A percentile compares a stretch with the other conserved stretches of the same genome.
Conservation (phyloP, 2,329 filamentous ascomycete species). For the Cyphellophora europaea region DNA sequence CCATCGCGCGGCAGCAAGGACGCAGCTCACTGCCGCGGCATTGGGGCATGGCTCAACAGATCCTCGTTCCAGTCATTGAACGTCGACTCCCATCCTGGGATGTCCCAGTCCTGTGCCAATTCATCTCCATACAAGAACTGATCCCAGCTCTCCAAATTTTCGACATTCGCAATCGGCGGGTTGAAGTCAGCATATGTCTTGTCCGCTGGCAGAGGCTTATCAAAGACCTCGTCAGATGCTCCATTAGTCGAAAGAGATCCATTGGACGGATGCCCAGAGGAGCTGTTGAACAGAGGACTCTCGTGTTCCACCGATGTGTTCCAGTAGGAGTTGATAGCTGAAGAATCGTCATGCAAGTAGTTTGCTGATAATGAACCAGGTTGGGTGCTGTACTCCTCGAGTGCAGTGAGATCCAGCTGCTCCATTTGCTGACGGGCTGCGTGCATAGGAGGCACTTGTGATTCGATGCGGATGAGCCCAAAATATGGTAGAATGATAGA, state of each 20-base stretch:
- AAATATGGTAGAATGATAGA: slow-evolving; percentile 17
- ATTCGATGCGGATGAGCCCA: slow-evolving; percentile 4
- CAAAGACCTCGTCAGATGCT: neutral
- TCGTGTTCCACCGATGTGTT: neutral
- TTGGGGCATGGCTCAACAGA: no score
- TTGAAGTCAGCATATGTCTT: neutral
- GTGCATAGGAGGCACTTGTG: neutral
- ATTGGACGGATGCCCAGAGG: no score
- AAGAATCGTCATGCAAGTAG: neutral
- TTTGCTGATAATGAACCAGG: neutral
- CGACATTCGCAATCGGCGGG: neutral
- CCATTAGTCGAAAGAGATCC: no score
- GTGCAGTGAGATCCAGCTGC: neutral
- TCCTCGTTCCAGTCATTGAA: slow-evolving; percentile 4
- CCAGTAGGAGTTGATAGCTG: neutral
- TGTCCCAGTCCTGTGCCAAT: slow-evolving; percentile 13
- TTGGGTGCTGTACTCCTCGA: neutral
- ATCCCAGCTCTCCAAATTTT: slow-evolving; percentile 10
- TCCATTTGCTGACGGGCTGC: neutral
- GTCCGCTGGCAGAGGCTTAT: neutral
- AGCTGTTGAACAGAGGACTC: neutral
- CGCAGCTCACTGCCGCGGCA: no score
- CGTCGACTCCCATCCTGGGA: slow-evolving; percentile 1
- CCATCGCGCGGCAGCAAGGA: no score
- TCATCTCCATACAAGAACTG: slow-evolving; percentile 16